Evolutionary conservation across 2,329 filamentous ascomycete genomes (phyloP).

Genomic region (Ilyonectria mors-panacis): DNA sequence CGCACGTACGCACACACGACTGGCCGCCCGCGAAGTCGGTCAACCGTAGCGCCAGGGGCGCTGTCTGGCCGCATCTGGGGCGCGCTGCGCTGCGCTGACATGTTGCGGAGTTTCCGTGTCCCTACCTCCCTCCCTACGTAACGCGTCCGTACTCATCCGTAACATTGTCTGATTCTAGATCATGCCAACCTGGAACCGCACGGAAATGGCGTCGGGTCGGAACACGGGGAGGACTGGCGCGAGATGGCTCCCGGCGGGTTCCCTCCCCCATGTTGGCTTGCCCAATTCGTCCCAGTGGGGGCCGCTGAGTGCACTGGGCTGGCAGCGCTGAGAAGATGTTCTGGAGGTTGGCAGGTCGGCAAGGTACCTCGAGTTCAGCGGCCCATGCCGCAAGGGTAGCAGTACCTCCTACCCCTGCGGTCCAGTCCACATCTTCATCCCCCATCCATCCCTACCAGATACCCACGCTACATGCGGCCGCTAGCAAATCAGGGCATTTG

Average conservation of each 20-base stretch:
- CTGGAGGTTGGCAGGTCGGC: too few species aligned
- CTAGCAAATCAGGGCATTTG: conserved; percentile 43
- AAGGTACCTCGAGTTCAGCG: neutral
- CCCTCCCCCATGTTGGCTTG: neutral
- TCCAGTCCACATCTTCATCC: conserved; percentile 22
- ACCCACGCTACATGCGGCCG: conserved; percentile 28
- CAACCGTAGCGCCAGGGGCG: conserved; percentile 17
- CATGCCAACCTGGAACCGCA: conserved; percentile 28
- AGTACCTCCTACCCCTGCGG: neutral
- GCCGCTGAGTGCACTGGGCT: conserved; percentile 9
- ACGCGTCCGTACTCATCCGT: neutral
- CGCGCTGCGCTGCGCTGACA: conserved; percentile 16
- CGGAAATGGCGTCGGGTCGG: neutral
- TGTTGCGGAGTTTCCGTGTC: conserved; percentile 24
- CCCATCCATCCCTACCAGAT: conserved; percentile 22
- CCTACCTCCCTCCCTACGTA: neutral
- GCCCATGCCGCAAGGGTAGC: neutral
- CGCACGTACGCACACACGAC: conserved; percentile 25
- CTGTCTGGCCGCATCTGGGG: conserved; percentile 13
- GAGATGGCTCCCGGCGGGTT: conserved; percentile 4
- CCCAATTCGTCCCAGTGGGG: neutral
- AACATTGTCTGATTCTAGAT: conserved; percentile 38
- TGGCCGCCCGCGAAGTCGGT: conserved; percentile 20
- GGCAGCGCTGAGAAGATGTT: conserved; percentile 19
- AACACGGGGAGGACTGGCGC: neutral